Evolutionary conservation across 169 alveolate genomes (phyloP).

Genomic region (Condylostoma magnum): DNA sequence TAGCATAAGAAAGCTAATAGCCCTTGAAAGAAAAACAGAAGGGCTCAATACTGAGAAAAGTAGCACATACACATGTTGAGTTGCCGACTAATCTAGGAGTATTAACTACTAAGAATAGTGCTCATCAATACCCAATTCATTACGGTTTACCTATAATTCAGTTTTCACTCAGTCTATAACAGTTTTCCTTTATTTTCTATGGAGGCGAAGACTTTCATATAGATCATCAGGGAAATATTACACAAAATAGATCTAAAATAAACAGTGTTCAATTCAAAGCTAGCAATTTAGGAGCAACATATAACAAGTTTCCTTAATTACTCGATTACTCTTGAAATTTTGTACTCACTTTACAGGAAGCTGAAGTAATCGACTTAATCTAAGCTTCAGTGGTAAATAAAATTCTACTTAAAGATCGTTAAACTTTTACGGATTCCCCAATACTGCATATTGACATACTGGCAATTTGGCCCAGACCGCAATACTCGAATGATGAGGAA

Average conservation of each 20-base stretch:
- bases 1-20: too few relatives aligned
- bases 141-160: slow-evolving; percentile 16
- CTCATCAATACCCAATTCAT: too few relatives aligned
- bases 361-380: neutral
- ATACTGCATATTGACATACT: slow-evolving; percentile 1
- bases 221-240: neutral
- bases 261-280: neutral
- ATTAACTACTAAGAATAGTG: too few relatives aligned
- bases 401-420: neutral
- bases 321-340: slow-evolving; percentile 23
- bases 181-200: neutral
- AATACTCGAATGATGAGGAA: neutral
- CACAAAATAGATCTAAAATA: neutral
- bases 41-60: too few relatives aligned
- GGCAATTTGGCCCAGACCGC: slow-evolving; percentile 26
- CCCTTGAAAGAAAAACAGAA: too few relatives aligned
- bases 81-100: too few relatives aligned
- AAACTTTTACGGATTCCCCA: neutral
- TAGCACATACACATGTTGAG: too few relatives aligned
- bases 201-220: neutral
- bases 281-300: neutral
- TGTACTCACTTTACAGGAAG: slow-evolving; percentile 6
- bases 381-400: neutral
- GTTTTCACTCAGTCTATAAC: neutral
- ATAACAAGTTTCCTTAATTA: slow-evolving; percentile 7